Evolutionary conservation across 176 grass and related monocot genomes (phyloP), one percentile per base, ranked within the genome.

Genomic region (Aegilops sharonensis): DNA sequence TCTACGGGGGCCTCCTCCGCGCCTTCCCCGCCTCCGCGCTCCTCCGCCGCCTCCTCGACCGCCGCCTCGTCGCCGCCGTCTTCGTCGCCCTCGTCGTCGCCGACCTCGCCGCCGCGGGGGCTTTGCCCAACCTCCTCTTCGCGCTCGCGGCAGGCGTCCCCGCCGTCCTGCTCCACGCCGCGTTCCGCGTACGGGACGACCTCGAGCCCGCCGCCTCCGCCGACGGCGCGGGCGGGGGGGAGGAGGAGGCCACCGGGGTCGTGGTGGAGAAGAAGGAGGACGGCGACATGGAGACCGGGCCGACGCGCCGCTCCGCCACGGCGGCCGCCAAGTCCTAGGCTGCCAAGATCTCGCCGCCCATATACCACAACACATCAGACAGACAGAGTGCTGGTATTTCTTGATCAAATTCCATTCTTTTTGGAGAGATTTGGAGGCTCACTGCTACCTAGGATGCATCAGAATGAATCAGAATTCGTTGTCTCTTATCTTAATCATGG

Each of bases 211-310:
- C 66, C 24, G 78, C 57, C 21, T 47, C 86, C 14, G 72, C 82
- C 59, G 76, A 30, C 11, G 17, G 52, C 9, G 62, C 3, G 1
- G 79, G 77, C 4, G 77, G 34, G 2, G 57, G 64, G n/a, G 85
- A 57, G 6, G 69, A 77, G 35, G 73, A 52, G 10, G 62, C 75
- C 20, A 48, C 67, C 2, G 80, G 80, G 50, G 85, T 85, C 56
- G 81, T 87, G 63, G 85, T 85, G 78, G 89, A 91, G 86, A 92
- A 92, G 87, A 86, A 87, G 87, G 87, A 94, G 64, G 89, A 89
- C 37, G 87, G 83, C 32, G 83, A 91, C 40, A 63, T 68, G 17
- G 79, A 81, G 79, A 81, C 78, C 3, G 78, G 78, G 25, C 78
- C 78, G 27, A 81, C 63, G 15, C 78, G 78, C 1, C 36, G 78